These are phyloP conservation scores for Sclerotinia spermophila DNA, from an alignment of 2,329 filamentous ascomycete genomes.

Conservation along the genomic window DNA sequence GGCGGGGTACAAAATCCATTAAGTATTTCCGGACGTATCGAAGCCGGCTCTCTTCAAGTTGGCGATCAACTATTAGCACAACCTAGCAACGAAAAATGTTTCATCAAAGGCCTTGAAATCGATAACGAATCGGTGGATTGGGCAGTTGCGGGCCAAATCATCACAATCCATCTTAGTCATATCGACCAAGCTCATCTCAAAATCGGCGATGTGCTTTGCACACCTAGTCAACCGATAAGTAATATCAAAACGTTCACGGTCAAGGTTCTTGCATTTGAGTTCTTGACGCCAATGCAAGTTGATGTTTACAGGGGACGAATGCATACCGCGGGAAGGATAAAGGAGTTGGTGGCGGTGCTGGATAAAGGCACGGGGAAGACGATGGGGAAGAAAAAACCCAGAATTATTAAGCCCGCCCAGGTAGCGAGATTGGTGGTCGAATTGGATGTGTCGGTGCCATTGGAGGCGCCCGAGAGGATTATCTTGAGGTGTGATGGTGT, in stretches of 20 bases:
- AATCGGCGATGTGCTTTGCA: constrained; percentile 83
- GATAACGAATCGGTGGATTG: constrained; percentile 73
- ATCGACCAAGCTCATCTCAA: constrained; percentile 81
- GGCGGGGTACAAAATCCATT: constrained; percentile 75
- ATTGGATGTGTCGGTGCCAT: constrained; percentile 67
- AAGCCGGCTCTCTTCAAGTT: constrained; percentile 76
- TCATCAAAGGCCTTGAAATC: constrained; percentile 76
- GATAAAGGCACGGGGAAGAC: constrained; percentile 76
- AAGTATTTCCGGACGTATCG: constrained; percentile 81
- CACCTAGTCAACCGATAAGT: constrained; percentile 60
- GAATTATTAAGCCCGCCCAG: constrained; percentile 73
- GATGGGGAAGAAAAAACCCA: constrained; percentile 72
- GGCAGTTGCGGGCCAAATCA: constrained; percentile 89
- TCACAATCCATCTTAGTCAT: constrained; percentile 76
- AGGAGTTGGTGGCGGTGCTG: constrained; percentile 65
- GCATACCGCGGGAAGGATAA: constrained; percentile 72
- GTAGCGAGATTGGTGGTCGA: constrained; percentile 76
- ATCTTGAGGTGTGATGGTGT: constrained; percentile 76
- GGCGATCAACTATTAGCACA: constrained; percentile 78
- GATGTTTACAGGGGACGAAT: constrained; percentile 85
- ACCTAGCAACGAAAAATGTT: constrained; percentile 76
- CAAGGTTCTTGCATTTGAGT: constrained; percentile 86
- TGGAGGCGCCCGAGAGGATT: constrained; percentile 76
- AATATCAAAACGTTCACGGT: constrained; percentile 72
- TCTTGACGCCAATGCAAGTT: constrained; percentile 81